phyloP scores from a whole-genome alignment of 1,284 basidiomycete genomes.

The Cryptococcus sp. region DNA sequence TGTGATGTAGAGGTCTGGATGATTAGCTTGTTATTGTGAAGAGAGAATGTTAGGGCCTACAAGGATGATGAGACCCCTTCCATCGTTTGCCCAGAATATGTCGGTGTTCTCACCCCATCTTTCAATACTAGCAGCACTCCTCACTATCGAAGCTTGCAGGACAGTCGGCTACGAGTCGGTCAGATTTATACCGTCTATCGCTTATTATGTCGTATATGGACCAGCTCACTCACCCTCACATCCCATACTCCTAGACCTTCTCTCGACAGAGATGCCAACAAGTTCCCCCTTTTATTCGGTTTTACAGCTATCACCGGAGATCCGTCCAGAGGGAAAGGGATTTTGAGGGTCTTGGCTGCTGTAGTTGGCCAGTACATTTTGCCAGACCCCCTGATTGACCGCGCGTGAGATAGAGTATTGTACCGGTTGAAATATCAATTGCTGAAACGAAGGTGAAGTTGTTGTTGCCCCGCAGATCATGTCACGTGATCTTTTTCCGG shows the following conservation, averaged over 20 bases:
- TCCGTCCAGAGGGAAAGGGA: slow-evolving; percentile 20
- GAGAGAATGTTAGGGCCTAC: slow-evolving; percentile 49
- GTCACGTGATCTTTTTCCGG: no score
- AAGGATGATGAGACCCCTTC: slow-evolving; percentile 68
- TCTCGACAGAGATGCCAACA: slow-evolving; percentile 70
- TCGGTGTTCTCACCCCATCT: slow-evolving; percentile 73
- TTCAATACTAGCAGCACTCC: slow-evolving; percentile 67
- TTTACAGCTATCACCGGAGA: slow-evolving; percentile 42
- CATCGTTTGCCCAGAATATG: slow-evolving; percentile 74
- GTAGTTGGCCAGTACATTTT: slow-evolving; percentile 47
- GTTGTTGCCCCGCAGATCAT: no score
- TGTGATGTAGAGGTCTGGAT: slow-evolving; percentile 68
- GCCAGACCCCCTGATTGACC: no score
- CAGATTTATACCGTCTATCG: not conserved
- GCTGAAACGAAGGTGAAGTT: no score
- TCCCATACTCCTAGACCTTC: slow-evolving; percentile 72
- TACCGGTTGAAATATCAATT: no score
- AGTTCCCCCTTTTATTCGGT: slow-evolving; percentile 64
- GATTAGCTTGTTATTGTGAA: not conserved
- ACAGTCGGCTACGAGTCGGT: slow-evolving; percentile 63
- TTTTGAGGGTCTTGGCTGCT: slow-evolving; percentile 23
- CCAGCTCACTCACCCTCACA: slow-evolving; percentile 61
- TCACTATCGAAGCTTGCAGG: slow-evolving; percentile 65
- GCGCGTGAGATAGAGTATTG: no score
- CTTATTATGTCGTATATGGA: not conserved